Evolutionary conservation across 192 early-diverging fungal species (phyloP).

Genomic region (Dissophora globulifera): DNA sequence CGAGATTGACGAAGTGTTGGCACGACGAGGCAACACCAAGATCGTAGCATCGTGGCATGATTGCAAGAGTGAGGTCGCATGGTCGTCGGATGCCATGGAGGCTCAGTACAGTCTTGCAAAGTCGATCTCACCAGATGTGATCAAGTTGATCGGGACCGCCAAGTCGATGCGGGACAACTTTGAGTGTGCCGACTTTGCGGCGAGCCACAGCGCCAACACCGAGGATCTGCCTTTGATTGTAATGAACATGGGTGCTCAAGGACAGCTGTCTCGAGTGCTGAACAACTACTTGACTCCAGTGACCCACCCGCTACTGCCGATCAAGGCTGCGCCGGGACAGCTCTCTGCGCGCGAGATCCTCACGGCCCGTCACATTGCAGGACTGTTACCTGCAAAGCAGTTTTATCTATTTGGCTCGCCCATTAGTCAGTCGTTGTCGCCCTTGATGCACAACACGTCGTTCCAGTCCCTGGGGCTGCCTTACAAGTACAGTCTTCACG

Average conservation of each 20-base stretch:
- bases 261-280: constrained; percentile 90
- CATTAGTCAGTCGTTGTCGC: constrained; percentile 90
- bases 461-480: constrained; percentile 89
- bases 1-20: constrained; percentile 62
- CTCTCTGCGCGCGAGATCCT: constrained; percentile 85
- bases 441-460: constrained; percentile 91
- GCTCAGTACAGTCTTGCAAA: constrained; percentile 66
- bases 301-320: constrained; percentile 84
- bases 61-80: constrained; percentile 66
- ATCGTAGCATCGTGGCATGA: constrained; percentile 96
- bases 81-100: constrained; percentile 67
- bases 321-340: constrained; percentile 93
- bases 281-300: constrained; percentile 95
- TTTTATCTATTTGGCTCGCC: constrained; percentile 93
- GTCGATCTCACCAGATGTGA: constrained; percentile 77
- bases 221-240: constrained; percentile 80
- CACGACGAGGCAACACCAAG: constrained; percentile 65
- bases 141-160: constrained; percentile 93
- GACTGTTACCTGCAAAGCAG: constrained; percentile 68
- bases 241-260: constrained; percentile 91
- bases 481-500: constrained; percentile 78
- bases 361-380: constrained; percentile 72
- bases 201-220: constrained; percentile 53
- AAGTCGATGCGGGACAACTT: constrained; percentile 84
- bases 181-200: constrained; percentile 77